Percentiles rank a stretch among this genome's conserved stretches.
phyloP scores from a whole-genome alignment of 345 rosid species.

The Murraya paniculata region DNA sequence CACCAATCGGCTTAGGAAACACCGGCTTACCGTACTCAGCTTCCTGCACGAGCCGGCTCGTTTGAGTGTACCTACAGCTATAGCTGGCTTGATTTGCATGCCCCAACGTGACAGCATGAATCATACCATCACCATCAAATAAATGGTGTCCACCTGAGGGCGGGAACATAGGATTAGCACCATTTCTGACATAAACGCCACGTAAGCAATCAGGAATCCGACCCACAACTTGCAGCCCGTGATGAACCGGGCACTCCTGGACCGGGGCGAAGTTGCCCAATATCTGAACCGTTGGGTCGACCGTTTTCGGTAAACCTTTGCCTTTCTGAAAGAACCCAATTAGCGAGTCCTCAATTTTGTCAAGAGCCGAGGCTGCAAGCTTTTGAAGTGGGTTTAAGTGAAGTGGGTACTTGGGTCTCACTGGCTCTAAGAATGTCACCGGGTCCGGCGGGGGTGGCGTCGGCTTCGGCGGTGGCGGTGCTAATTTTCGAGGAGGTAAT shows the following conservation, averaged over 20 bases:
- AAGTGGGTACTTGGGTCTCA: slow-evolving; percentile 1
- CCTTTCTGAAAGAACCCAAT: slow-evolving; percentile 27
- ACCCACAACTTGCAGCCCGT: slow-evolving; percentile 46
- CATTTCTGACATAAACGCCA: slow-evolving; percentile 72
- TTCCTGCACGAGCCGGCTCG: slow-evolving; percentile 65
- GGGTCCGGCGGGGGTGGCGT: neutral
- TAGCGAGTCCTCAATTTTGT: slow-evolving; percentile 37
- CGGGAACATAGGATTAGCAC: slow-evolving; percentile 58
- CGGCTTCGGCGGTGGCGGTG: neutral
- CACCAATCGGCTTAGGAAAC: slow-evolving; percentile 77
- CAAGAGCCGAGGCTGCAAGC: slow-evolving; percentile 34
- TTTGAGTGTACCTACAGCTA: slow-evolving; percentile 59
- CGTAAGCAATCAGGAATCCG: slow-evolving; percentile 48
- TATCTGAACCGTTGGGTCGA: slow-evolving; percentile 50
- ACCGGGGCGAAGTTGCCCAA: slow-evolving; percentile 75
- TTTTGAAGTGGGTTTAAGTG: slow-evolving; percentile 37
- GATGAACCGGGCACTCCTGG: slow-evolving; percentile 60
- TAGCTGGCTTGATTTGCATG: slow-evolving; percentile 45
- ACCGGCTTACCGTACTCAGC: slow-evolving; percentile 44
- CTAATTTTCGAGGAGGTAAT: neutral
- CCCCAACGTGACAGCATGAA: slow-evolving; percentile 64
- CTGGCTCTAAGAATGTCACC: neutral
- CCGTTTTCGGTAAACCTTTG: slow-evolving; percentile 28
- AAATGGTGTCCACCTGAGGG: slow-evolving; percentile 71
- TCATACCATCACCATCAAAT: slow-evolving; percentile 88